Evolutionary conservation across 78 protist genomes (phyloP), one percentile per base, ranked within the genome.

Genomic region (Cavenderia fasciculata): DNA sequence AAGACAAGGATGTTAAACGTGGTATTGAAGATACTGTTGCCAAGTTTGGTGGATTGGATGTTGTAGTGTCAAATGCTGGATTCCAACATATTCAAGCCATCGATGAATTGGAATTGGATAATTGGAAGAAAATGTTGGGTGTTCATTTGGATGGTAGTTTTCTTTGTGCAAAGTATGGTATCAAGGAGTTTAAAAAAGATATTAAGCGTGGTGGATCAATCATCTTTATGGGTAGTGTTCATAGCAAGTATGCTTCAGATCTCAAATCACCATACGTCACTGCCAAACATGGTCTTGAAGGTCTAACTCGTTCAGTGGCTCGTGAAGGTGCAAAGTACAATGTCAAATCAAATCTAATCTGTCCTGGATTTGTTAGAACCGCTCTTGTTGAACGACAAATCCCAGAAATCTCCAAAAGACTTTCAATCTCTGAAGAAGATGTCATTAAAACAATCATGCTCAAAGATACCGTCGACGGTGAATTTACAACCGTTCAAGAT

Each of bases 261-360:
- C 62, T 87, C 21, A 94, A 94, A 11, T 10, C 95, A 29, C 96
- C 96, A 5, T 94, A 94, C 8, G 79, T 70, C 0, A 84, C 96
- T 34, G 93, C 96, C 25, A 94, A 94, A 65, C 94, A 91, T 27
- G 96, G 93, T 40, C 56, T 94, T 0, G 95, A 87, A 27, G 96
- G 96, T 75, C 23, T 94, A 40, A 77, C 94, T 40, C 49, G 91
- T 27, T 71, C 79, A 25, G 44, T 57, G 4, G 94, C 96, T 11
- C 33, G 85, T 29, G 96, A 94, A 38, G 87, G 82, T 47, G 96
- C 96, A 2, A 76, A 82, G 54, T 34, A 93, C 70, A 85, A 85
- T 29, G 74, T 94, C 12, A 47, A 91, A 33, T 43, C 94, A 27
- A 94, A 94, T 41, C 38, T 87, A n/a, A 57, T 94, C 29, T 94